Conservation (phyloP, 371 early-diverging fungal species). For the Blakeslea trispora region DNA sequence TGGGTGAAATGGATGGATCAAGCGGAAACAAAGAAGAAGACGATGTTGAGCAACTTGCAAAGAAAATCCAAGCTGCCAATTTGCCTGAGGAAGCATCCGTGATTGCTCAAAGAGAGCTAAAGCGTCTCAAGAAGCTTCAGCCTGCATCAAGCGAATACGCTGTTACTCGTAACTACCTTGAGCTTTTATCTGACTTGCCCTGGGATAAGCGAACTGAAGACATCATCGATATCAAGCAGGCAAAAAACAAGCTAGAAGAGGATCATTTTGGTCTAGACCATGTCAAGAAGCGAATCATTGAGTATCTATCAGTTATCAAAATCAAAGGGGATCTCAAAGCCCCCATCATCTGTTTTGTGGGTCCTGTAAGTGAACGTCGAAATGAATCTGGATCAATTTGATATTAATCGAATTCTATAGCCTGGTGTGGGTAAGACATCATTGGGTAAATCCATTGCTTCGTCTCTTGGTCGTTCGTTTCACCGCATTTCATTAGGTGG, state of each 20-base stretch:
- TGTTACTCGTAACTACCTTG: slow-evolving; percentile 77
- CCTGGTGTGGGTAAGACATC: slow-evolving; percentile 89
- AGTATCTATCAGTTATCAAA: slow-evolving; percentile 83
- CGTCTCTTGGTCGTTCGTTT: slow-evolving; percentile 80
- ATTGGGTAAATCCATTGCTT: slow-evolving; percentile 79
- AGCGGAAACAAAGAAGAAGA: slow-evolving; percentile 56
- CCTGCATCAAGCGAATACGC: slow-evolving; percentile 80
- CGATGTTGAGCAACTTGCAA: slow-evolving; percentile 61
- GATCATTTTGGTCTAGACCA: slow-evolving; percentile 86
- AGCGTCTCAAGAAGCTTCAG: slow-evolving; percentile 73
- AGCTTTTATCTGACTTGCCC: slow-evolving; percentile 77
- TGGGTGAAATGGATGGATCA: slow-evolving; percentile 56
- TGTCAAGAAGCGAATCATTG: slow-evolving; percentile 83
- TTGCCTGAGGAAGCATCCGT: slow-evolving; percentile 69
- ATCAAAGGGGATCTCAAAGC: slow-evolving; percentile 75
- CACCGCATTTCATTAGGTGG: slow-evolving; percentile 87
- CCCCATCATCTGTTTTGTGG: slow-evolving; percentile 85
- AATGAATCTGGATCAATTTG: too few relatives aligned
- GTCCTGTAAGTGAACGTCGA: slow-evolving; percentile 49
- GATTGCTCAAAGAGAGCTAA: slow-evolving; percentile 71
- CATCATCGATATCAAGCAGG: slow-evolving; percentile 65
- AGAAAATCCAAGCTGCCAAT: slow-evolving; percentile 60
- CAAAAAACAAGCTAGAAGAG: slow-evolving; percentile 69
- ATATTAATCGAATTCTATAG: slow-evolving; percentile 12
- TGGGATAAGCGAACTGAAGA: slow-evolving; percentile 70